Conservation (phyloP, 2,329 filamentous ascomycete genomes). For the Penicillium brasilianum region DNA sequence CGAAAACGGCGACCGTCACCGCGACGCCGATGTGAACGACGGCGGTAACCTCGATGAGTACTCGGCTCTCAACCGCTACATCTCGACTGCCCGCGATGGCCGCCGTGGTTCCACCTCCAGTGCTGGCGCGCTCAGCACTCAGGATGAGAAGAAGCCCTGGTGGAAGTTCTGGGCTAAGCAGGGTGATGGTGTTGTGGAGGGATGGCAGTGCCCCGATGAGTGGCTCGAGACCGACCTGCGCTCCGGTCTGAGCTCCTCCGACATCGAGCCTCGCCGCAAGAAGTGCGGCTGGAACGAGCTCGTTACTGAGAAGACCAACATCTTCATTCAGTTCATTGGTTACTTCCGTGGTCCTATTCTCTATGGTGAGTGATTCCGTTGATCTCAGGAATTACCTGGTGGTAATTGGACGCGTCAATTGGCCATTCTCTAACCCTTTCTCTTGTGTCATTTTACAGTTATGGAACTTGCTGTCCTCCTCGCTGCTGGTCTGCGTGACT, state of each 20-base stretch:
- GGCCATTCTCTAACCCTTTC: slow-evolving; percentile 19
- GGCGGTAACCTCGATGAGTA: slow-evolving; percentile 61
- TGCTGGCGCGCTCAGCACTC: slow-evolving; percentile 49
- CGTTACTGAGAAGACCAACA: slow-evolving; percentile 74
- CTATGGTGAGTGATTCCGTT: slow-evolving; percentile 63
- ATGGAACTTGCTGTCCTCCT: slow-evolving; percentile 78
- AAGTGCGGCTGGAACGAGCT: slow-evolving; percentile 74
- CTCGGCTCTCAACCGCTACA: slow-evolving; percentile 69
- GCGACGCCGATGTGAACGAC: slow-evolving; percentile 36
- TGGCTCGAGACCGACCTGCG: slow-evolving; percentile 72
- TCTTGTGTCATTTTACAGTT: slow-evolving; percentile 42
- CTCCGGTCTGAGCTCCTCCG: slow-evolving; percentile 62
- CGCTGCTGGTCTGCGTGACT: slow-evolving; percentile 74
- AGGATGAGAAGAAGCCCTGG: slow-evolving; percentile 59
- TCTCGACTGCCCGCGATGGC: slow-evolving; percentile 67
- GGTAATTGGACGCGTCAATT: slow-evolving; percentile 10
- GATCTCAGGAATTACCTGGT: background rate
- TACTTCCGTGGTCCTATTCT: slow-evolving; percentile 79
- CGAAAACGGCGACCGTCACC: slow-evolving; percentile 48
- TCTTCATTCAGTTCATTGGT: slow-evolving; percentile 74
- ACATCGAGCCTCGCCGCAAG: slow-evolving; percentile 69
- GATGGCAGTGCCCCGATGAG: slow-evolving; percentile 63
- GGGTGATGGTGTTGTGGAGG: slow-evolving; percentile 34
- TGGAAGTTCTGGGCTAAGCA: slow-evolving; percentile 61
- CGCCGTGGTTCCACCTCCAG: slow-evolving; percentile 56